Evolutionary conservation across 352 stramenopile genomes (phyloP).

Genomic region (Globisporangium barbulae): DNA sequence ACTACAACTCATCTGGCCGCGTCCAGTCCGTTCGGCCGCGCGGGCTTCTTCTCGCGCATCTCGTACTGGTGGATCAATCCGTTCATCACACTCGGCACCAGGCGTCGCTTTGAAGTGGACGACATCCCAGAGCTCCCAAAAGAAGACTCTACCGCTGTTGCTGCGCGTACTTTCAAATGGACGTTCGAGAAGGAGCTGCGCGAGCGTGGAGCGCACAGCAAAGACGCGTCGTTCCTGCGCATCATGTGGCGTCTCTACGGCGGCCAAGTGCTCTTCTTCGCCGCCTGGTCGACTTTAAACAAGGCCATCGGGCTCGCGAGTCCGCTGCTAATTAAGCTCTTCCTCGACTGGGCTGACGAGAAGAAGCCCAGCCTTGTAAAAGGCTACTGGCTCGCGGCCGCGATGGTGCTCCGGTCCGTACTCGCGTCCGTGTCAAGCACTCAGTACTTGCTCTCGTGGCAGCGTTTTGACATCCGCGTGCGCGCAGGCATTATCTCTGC

Average conservation of each 20-base stretch:
- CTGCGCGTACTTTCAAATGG: conserved; percentile 37
- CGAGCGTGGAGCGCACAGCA: not conserved
- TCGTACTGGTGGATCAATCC: conserved; percentile 69
- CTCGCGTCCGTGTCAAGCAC: conserved; percentile 60
- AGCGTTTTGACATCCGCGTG: conserved; percentile 72
- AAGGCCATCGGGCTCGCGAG: conserved; percentile 65
- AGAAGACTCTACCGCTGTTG: conserved; percentile 42
- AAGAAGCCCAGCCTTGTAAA: conserved; percentile 29
- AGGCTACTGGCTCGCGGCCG: conserved; percentile 56
- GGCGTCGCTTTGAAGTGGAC: conserved; percentile 50
- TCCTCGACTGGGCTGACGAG: conserved; percentile 68
- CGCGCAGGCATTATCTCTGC: conserved; percentile 63
- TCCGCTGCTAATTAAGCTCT: conserved; percentile 76
- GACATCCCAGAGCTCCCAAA: conserved; percentile 57
- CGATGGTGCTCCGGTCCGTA: conserved; percentile 54
- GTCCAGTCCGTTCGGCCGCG: conserved; percentile 46
- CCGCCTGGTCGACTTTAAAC: conserved; percentile 66
- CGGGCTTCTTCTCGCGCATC: conserved; percentile 52
- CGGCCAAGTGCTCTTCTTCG: conserved; percentile 51
- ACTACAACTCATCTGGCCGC: not conserved
- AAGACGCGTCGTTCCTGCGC: conserved; percentile 48
- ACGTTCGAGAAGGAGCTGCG: conserved; percentile 39
- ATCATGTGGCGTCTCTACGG: conserved; percentile 54
- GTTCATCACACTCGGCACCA: conserved; percentile 47
- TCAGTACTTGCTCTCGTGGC: conserved; percentile 78